Percentiles rank a stretch among this genome's conserved stretches.
Evolutionary conservation across 768 basidiomycete genomes (phyloP).

Genomic region (Tubosaeta sp.): DNA sequence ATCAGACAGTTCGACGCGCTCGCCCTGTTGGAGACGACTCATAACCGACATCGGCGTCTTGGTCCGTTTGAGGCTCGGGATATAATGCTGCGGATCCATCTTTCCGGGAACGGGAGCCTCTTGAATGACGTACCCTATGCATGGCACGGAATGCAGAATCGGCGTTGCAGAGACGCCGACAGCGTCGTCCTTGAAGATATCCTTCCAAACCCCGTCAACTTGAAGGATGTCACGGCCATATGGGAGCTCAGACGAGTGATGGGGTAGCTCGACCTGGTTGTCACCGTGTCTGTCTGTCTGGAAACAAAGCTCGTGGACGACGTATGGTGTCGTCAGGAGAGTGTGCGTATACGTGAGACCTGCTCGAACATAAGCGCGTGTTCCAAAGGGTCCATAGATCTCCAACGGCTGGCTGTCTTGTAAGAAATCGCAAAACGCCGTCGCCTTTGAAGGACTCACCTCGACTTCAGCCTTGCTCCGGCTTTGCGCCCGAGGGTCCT

Average conservation of each 20-base stretch:
- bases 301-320: slow-evolving; percentile 79
- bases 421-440: slow-evolving; percentile 7
- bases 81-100: slow-evolving; percentile 63
- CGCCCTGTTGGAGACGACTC: slow-evolving; percentile 61
- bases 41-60: slow-evolving; percentile 66
- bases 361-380: slow-evolving; percentile 72
- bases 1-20: slow-evolving; percentile 59
- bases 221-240: slow-evolving; percentile 61
- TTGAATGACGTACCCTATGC: slow-evolving; percentile 70
- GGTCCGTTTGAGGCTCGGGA: slow-evolving; percentile 65
- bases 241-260: slow-evolving; percentile 50
- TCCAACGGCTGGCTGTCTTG: slow-evolving; percentile 52
- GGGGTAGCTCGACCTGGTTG: slow-evolving; percentile 46
- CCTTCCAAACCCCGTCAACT: slow-evolving; percentile 57
- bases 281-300: slow-evolving; percentile 52
- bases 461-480: slow-evolving; percentile 3
- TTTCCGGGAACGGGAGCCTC: slow-evolving; percentile 76
- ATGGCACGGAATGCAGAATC: slow-evolving; percentile 75
- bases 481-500: slow-evolving; percentile 51
- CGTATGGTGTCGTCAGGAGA: slow-evolving; percentile 58
- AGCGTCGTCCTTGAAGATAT: slow-evolving; percentile 53
- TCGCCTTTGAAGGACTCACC: slow-evolving; percentile 17
- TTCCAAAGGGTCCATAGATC: slow-evolving; percentile 84
- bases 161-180: slow-evolving; percentile 73
- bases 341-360: slow-evolving; percentile 68